Base-by-base conservation (phyloP, 352 stramenopile species). In the Globisporangium barbulae region DNA sequence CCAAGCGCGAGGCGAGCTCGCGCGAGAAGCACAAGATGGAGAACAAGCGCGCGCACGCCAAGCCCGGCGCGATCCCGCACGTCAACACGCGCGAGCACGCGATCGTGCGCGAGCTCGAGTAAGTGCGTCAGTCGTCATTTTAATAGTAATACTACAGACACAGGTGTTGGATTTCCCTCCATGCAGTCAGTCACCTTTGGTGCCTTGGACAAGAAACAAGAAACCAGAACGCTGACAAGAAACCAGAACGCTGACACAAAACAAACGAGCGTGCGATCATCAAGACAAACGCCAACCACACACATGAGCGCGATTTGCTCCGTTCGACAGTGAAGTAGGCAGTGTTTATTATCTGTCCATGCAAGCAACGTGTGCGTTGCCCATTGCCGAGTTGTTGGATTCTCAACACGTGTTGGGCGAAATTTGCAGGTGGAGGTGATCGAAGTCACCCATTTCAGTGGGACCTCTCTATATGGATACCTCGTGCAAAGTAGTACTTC, bases 21-120 rank as follows among this genome's bases (percentile, higher is more conserved):
- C 92, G 87, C 71, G 84, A 93, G 47, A 82, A 91, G 65, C 79
- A 91, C 60, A 98, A 97, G 78, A 80, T 82, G 55, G 83, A 78
- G 8, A 97, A 97, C 75, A 74, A 82, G 35, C 85, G 85, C 22
- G 80, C 83, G 13, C 88, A 98, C 67, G 80, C 84, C 59, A 89
- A 88, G 62, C 76, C 81, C 0, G 86, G 86, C 56, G 81, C 83
- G 39, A 81, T 95, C 53, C 83, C 83, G 2, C 83, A 88, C 63
- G 69, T 67, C 64, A 91, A 93, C 74, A 81, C 77, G 59, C 83
- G 86, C 67, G 77, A 90, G 64, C 79, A 92, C 65, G 72, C 86
- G 54, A 82, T 95, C 41, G 74, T 95, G 65, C 75, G 75, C 54
- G 83, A 95, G 72, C 67, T 93, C 67, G 84, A 93, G 73, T 95